A percentile compares a stretch with the other conserved stretches of the same genome.
Evolutionary conservation across 306 rosid species (phyloP).

Genomic region (Purshia tridentata): DNA sequence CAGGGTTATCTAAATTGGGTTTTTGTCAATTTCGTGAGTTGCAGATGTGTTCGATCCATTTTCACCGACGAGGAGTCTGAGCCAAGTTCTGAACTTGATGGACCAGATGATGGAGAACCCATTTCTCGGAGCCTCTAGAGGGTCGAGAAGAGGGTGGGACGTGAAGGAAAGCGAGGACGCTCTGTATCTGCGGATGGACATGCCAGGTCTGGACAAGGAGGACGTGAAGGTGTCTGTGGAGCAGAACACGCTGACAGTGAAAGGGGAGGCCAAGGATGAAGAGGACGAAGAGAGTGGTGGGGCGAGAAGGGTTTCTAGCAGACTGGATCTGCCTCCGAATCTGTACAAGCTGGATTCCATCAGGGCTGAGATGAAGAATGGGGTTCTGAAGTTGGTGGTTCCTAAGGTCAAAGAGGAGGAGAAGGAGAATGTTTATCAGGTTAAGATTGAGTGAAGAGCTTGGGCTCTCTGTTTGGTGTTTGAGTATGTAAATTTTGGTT

Average conservation of each 20-base stretch:
- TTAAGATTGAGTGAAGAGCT: conserved; percentile 30
- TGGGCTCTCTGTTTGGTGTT: not conserved
- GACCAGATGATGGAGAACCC: conserved; percentile 75
- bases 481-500: not conserved
- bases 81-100: conserved; percentile 78
- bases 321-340: conserved; percentile 57
- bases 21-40: not conserved
- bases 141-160: conserved; percentile 62
- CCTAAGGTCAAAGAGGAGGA: conserved; percentile 66
- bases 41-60: conserved; percentile 76
- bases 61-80: conserved; percentile 57
- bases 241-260: conserved; percentile 58
- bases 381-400: conserved; percentile 58
- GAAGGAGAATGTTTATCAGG: conserved; percentile 44
- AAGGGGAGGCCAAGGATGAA: conserved; percentile 49
- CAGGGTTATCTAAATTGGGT: not conserved
- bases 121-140: conserved; percentile 42
- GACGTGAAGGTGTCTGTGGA: conserved; percentile 70
- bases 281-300: conserved; percentile 31
- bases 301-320: conserved; percentile 45
- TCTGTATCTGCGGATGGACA: conserved; percentile 59
- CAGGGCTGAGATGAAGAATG: conserved; percentile 83
- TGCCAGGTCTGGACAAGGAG: conserved; percentile 71
- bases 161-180: conserved; percentile 54
- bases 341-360: conserved; percentile 53